phyloP scores from a whole-genome alignment of 129 eudicot genomes.

The Artemisia argyi region DNA sequence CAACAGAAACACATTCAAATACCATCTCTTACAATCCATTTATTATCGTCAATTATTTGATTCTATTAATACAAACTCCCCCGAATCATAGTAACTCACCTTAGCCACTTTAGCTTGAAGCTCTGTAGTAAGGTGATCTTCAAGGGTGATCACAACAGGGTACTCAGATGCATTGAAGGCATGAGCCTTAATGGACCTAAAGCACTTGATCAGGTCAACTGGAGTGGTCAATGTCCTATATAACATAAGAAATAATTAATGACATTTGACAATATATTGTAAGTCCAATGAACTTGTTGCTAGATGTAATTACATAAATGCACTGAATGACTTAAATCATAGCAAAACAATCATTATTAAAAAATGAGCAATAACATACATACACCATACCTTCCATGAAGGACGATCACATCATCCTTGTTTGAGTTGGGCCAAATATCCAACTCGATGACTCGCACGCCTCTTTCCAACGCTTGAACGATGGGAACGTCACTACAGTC shows the following conservation, averaged over 20 bases:
- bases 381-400: slow-evolving; percentile 83
- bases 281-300: neutral
- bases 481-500: slow-evolving; percentile 96
- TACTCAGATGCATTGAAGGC: slow-evolving; percentile 84
- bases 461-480: slow-evolving; percentile 60
- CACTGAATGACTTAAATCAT: neutral
- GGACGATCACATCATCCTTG: slow-evolving; percentile 77
- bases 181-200: slow-evolving; percentile 74
- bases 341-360: neutral
- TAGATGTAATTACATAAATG: neutral
- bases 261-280: neutral
- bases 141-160: slow-evolving; percentile 93
- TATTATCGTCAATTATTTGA: neutral
- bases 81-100: slow-evolving; percentile 38
- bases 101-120: slow-evolving; percentile 93
- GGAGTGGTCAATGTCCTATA: slow-evolving; percentile 94
- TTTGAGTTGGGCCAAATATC: slow-evolving; percentile 95
- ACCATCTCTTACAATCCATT: neutral
- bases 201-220: slow-evolving; percentile 73
- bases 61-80: neutral
- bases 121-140: slow-evolving; percentile 88
- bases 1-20: neutral
- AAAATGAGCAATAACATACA: slow-evolving; percentile 13
- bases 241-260: slow-evolving; percentile 12
- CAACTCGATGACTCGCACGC: slow-evolving; percentile 91